Evolutionary conservation across 305 asterid species (phyloP).

Genomic region (Withania somnifera): DNA sequence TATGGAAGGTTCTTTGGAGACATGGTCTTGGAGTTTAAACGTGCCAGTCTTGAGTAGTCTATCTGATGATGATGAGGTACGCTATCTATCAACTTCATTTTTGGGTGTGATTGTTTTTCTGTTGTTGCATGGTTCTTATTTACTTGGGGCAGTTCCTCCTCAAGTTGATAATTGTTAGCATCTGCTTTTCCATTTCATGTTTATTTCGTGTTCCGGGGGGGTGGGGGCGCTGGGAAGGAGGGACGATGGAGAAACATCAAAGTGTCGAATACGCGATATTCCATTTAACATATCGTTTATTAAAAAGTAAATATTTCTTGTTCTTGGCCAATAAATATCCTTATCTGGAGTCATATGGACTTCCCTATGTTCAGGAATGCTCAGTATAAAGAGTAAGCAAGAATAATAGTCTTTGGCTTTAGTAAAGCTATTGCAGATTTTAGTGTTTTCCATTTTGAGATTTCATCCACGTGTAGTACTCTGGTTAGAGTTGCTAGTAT

Average conservation of each 20-base stretch:
- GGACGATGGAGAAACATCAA: not conserved
- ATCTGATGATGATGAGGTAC: conserved; percentile 91
- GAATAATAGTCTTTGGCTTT: not conserved
- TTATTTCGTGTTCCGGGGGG: not conserved
- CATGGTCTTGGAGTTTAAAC: conserved; percentile 99
- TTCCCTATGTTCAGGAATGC: not conserved
- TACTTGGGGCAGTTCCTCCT: not conserved
- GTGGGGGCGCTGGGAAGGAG: not conserved
- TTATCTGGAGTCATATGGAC: not conserved
- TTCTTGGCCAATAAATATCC: not conserved
- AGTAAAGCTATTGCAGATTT: not conserved
- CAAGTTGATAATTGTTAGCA: not conserved
- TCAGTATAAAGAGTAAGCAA: not conserved
- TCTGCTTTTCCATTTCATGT: not conserved
- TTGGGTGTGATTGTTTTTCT: not conserved
- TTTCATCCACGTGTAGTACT: not conserved
- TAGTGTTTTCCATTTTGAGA: not conserved
- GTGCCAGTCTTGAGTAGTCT: conserved; percentile 95
- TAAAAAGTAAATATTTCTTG: not conserved
- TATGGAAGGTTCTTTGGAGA: conserved; percentile 97
- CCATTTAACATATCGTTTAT: not conserved
- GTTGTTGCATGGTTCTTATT: not conserved
- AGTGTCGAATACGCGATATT: not conserved
- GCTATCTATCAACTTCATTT: conserved; percentile 3
- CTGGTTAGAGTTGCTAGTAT: not conserved